Evolutionary conservation across 2,329 filamentous ascomycete genomes (phyloP), one percentile per base, ranked within the genome.

Genomic region (Hypoxylon sp.): DNA sequence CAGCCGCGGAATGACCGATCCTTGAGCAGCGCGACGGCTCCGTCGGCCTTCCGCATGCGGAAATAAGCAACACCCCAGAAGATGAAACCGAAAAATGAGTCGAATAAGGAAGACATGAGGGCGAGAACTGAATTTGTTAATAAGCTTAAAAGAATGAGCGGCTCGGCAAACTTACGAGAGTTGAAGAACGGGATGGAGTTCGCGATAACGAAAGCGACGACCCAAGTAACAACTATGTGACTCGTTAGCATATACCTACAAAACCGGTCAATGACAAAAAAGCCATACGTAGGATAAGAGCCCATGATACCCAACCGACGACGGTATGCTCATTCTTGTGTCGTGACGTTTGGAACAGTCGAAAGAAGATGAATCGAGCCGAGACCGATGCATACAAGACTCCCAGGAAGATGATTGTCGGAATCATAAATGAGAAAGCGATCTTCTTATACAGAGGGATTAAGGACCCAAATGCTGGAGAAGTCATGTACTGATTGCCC

Each of bases 151-250:
- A 30, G 78, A 69, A 85, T 6, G 11, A 28, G 4, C 11, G 11
- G 6, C 16, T 42, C 28, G 42, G 36, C 7, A 20, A 16, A 77
- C 85, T 80, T 71, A 87, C 85, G 81, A 65, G 93, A 93, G 7
- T 89, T 91, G 81, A 97, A 97, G 84, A 97, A 97, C 0, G 93
- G 93, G 73, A 97, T 97, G 46, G 97, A 90, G 77, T 97, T 92
- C 1, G 94, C 92, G 71, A 97, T 95, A 75, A 97, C 88, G 78
- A 97, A 97, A 5, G 93, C 93, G n/a, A 91, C 71, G n/a, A 95
- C 79, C 94, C 94, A 97, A 3, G 90, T 91, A 0, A 77, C 77
- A 18, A 87, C 88, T 83, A 54, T 1, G 32, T 9, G 3, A 14
- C 2, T 7, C 32, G 70, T 71, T 55, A 71, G 66, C 26, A 56